Evolutionary conservation across 2,329 filamentous ascomycete genomes (phyloP).

Genomic region (Alternaria arbusti): DNA sequence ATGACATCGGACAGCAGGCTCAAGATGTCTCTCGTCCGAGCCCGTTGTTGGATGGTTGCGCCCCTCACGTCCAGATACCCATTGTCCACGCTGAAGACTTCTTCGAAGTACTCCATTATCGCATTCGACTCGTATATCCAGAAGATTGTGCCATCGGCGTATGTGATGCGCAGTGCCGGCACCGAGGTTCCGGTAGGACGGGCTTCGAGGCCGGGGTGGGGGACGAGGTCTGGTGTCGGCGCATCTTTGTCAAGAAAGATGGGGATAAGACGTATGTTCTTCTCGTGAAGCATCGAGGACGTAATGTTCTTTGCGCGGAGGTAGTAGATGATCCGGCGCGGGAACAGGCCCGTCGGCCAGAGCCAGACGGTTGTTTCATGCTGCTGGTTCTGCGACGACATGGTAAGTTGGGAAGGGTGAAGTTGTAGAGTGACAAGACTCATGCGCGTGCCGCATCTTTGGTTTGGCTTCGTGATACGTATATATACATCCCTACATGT

Average conservation of each 20-base stretch:
- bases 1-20: neutral
- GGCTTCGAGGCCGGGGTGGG: constrained; percentile 12
- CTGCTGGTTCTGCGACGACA: neutral
- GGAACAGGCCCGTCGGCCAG: constrained; percentile 29
- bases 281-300: neutral
- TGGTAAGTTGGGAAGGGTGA: neutral
- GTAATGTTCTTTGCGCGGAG: neutral
- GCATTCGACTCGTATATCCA: neutral
- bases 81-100: neutral
- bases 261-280: neutral
- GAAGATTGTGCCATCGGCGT: constrained; percentile 7
- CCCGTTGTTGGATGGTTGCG: neutral
- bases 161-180: neutral
- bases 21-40: neutral
- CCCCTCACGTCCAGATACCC: neutral
- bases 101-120: neutral
- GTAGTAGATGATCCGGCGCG: constrained; percentile 26
- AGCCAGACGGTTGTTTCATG: constrained; percentile 23
- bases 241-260: neutral
- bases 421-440: neutral
- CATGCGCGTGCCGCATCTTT: neutral
- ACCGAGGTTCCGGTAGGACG: neutral
- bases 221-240: constrained; percentile 3
- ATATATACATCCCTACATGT: neutral
- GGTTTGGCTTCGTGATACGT: neutral